Percentiles rank a stretch among this genome's conserved stretches.
Evolutionary conservation across 1,284 basidiomycete genomes (phyloP).

Genomic region (Coriolopsis trogii): DNA sequence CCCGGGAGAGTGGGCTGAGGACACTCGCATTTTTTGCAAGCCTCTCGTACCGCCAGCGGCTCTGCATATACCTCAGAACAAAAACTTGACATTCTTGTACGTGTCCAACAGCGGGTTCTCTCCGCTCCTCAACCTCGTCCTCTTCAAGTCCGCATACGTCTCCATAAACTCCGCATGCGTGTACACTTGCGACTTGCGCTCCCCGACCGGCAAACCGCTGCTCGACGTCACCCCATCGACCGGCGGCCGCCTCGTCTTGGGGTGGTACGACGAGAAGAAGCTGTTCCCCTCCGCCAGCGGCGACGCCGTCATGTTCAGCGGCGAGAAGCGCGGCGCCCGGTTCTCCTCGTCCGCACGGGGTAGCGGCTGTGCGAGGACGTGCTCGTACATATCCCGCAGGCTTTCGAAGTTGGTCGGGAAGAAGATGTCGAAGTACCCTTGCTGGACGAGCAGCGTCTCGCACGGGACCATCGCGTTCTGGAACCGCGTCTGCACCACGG

Average conservation of each 20-base stretch:
- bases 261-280: slow-evolving; percentile 71
- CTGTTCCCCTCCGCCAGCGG: slow-evolving; percentile 56
- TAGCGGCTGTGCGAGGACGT: slow-evolving; percentile 67
- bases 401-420: slow-evolving; percentile 94
- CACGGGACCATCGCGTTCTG: slow-evolving; percentile 87
- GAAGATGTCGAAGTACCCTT: slow-evolving; percentile 98
- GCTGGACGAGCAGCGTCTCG: slow-evolving; percentile 89
- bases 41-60: neutral
- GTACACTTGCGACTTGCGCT: slow-evolving; percentile 78
- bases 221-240: slow-evolving; percentile 70
- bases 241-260: slow-evolving; percentile 59
- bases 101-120: slow-evolving; percentile 88
- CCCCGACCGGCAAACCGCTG: slow-evolving; percentile 79
- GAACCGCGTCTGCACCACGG: slow-evolving; percentile 95
- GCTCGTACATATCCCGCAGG: slow-evolving; percentile 87
- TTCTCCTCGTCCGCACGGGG: slow-evolving; percentile 31
- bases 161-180: slow-evolving; percentile 86
- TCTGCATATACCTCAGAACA: slow-evolving; percentile 61
- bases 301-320: slow-evolving; percentile 43
- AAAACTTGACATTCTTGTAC: slow-evolving; percentile 89
- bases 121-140: slow-evolving; percentile 72
- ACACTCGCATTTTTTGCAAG: neutral
- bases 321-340: slow-evolving; percentile 33
- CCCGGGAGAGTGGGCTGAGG: too few relatives aligned
- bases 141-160: slow-evolving; percentile 75